A percentile compares a stretch with the other conserved stretches of the same genome.
These are phyloP conservation scores for Debaryomyces psychrophilus DNA, from an alignment of 1,139 yeast species.

Conservation along the genomic window DNA sequence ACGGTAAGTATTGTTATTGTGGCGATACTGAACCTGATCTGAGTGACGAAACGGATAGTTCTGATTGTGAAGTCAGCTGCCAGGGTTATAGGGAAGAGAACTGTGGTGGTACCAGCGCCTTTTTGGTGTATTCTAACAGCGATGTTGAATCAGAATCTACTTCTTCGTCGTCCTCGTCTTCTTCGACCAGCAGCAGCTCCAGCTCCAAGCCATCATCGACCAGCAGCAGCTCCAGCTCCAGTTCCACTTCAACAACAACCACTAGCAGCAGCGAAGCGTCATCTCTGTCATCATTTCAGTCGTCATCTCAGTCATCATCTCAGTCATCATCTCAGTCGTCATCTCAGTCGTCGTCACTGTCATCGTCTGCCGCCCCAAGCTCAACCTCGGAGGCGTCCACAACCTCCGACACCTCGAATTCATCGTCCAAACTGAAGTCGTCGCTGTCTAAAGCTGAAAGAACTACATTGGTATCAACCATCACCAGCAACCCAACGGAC, in stretches of 20 bases:
- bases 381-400: neutral
- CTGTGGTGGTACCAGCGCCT: slow-evolving; percentile 65
- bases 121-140: slow-evolving; percentile 49
- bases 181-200: slow-evolving; percentile 15
- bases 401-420: slow-evolving; percentile 11
- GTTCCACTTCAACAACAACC: slow-evolving; percentile 3
- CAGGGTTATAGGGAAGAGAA: slow-evolving; percentile 57
- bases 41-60: slow-evolving; percentile 30
- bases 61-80: slow-evolving; percentile 54
- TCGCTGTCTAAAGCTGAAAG: slow-evolving; percentile 13
- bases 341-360: slow-evolving; percentile 4
- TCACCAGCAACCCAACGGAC: slow-evolving; percentile 23
- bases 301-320: slow-evolving; percentile 6
- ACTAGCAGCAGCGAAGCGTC: slow-evolving; percentile 11
- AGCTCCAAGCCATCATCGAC: too few relatives aligned
- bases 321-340: slow-evolving; percentile 8
- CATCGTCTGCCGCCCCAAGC: slow-evolving; percentile 3
- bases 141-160: slow-evolving; percentile 24
- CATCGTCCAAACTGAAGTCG: slow-evolving; percentile 13
- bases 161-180: slow-evolving; percentile 15
- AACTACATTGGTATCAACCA: slow-evolving; percentile 26
- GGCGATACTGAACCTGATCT: slow-evolving; percentile 49
- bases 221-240: slow-evolving; percentile 3
- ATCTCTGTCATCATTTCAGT: neutral
- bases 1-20: slow-evolving; percentile 64